Conservation (phyloP, 2,329 filamentous ascomycete genomes). For the Cytospora piceicola region DNA sequence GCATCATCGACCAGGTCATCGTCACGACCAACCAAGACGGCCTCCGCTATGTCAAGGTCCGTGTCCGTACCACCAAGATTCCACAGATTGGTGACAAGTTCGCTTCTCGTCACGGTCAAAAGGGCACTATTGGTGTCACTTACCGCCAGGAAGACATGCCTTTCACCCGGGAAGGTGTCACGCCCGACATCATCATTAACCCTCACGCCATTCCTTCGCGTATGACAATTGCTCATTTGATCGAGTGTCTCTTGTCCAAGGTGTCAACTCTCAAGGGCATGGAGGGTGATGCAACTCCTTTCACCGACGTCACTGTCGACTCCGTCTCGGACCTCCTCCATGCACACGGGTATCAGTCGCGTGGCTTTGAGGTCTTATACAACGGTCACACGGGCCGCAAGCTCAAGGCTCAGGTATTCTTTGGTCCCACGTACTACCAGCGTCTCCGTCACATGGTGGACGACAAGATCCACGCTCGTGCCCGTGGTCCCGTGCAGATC, state of each 20-base stretch:
- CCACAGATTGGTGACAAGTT: constrained; percentile 99
- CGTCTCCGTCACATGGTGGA: constrained; percentile 99
- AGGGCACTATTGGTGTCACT: constrained; percentile 98
- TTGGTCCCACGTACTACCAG: constrained; percentile 98
- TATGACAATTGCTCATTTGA: constrained; percentile 99
- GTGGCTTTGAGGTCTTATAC: constrained; percentile 98
- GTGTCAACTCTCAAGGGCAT: constrained; percentile 91
- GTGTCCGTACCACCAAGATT: constrained; percentile 95
- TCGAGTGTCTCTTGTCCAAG: constrained; percentile 97
- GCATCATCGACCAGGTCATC: constrained; percentile 92
- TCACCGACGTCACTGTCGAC: constrained; percentile 96
- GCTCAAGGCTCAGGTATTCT: constrained; percentile 90
- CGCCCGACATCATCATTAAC: constrained; percentile 97
- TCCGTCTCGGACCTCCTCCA: constrained; percentile 85
- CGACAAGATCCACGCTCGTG: constrained; percentile 99
- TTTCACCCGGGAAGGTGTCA: constrained; percentile 88
- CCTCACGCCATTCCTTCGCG: constrained; percentile 98
- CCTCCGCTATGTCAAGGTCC: constrained; percentile 94
- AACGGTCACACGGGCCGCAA: constrained; percentile 97
- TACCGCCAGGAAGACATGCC: constrained; percentile 99
- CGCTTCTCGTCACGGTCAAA: constrained; percentile 97
- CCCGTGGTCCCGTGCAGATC: constrained; percentile 94
- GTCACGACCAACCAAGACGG: constrained; percentile 95
- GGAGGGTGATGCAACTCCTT: constrained; percentile 96
- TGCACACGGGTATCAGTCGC: constrained; percentile 91